Conservation (phyloP, 2,329 filamentous ascomycete species). For the Magnaporthales sp. region DNA sequence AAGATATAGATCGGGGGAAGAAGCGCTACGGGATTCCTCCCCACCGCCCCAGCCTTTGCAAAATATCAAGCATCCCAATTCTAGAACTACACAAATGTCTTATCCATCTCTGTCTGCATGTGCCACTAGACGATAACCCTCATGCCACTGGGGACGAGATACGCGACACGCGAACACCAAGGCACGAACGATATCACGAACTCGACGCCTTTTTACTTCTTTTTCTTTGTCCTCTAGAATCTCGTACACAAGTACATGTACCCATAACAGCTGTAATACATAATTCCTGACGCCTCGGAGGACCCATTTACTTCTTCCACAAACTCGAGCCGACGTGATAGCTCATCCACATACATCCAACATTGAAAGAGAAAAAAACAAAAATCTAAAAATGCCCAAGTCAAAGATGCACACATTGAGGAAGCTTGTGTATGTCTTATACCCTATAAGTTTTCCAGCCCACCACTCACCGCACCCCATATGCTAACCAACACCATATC, state of each 20-base stretch:
- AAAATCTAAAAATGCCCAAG: neutral
- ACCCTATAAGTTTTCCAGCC: neutral
- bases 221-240: neutral
- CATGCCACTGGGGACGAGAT: neutral
- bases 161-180: neutral
- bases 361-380: neutral
- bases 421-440: constrained; percentile 5
- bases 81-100: neutral
- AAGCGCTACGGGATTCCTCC: neutral
- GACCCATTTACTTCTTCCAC: neutral
- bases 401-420: constrained; percentile 3
- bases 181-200: constrained; percentile 1
- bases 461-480: no score
- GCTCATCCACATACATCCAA: neutral
- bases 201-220: neutral
- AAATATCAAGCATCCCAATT: neutral
- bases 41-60: neutral
- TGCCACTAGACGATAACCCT: neutral
- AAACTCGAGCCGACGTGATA: neutral
- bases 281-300: neutral
- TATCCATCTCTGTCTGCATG: neutral
- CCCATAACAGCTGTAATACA: neutral
- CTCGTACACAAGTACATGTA: neutral
- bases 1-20: neutral
- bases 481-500: neutral